A percentile compares a stretch with the other conserved stretches of the same genome.
phyloP scores from a whole-genome alignment of 805 yeast species.

The Blastobotrys mokoenaii region DNA sequence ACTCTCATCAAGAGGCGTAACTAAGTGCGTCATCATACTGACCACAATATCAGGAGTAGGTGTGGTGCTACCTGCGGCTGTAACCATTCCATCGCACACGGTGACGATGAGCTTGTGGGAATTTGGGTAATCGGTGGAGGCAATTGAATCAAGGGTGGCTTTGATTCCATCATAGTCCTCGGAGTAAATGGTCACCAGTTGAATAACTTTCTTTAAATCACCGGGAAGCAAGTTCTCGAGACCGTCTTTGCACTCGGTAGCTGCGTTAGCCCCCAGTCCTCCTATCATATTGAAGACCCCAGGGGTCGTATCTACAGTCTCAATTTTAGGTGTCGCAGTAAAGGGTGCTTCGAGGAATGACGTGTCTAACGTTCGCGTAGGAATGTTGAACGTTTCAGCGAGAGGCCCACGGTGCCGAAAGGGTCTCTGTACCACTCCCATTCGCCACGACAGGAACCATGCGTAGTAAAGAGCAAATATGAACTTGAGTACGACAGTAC shows the following conservation, averaged over 20 bases:
- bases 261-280: too few species aligned
- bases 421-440: slow-evolving; percentile 3
- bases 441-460: slow-evolving; percentile 50
- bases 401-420: background rate
- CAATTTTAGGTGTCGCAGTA: background rate
- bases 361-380: background rate
- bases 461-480: slow-evolving; percentile 71
- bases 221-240: background rate
- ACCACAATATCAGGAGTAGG: slow-evolving; percentile 74
- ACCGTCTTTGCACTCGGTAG: too few species aligned
- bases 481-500: slow-evolving; percentile 62
- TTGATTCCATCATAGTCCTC: slow-evolving; percentile 72
- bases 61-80: slow-evolving; percentile 67
- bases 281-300: too few species aligned
- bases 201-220: slow-evolving; percentile 40
- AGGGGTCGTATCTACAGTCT: too few species aligned
- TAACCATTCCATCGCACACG: slow-evolving; percentile 81
- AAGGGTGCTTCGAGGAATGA: background rate
- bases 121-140: slow-evolving; percentile 74
- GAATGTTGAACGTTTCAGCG: background rate
- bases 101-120: slow-evolving; percentile 69
- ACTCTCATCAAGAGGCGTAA: slow-evolving; percentile 53
- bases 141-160: slow-evolving; percentile 68
- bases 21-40: slow-evolving; percentile 62
- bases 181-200: slow-evolving; percentile 73